Conservation (phyloP, 2,329 filamentous ascomycete species). For the Xylariaceae sp. region DNA sequence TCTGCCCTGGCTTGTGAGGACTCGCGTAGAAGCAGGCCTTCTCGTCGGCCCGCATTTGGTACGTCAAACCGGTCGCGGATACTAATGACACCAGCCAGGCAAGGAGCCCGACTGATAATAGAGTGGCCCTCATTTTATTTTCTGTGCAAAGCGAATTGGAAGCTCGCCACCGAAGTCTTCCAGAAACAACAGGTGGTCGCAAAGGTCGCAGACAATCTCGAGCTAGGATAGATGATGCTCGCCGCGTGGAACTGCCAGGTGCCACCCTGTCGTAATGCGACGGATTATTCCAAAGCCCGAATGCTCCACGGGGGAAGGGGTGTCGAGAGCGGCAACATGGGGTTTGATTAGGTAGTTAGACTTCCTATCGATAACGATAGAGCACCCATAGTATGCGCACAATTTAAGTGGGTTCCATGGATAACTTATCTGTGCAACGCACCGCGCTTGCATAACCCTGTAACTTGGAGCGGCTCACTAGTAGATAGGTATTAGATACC, state of each 20-base stretch:
- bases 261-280: conserved; percentile 18
- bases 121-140: conserved; percentile 60
- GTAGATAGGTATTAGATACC: no score
- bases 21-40: conserved; percentile 91
- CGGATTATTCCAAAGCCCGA: conserved; percentile 7
- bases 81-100: conserved; percentile 67
- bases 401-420: no score
- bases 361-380: no score
- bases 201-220: neutral
- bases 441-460: no score
- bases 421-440: no score
- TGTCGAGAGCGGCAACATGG: neutral
- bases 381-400: no score
- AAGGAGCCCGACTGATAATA: conserved; percentile 63
- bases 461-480: no score
- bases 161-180: conserved; percentile 19
- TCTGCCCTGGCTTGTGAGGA: conserved; percentile 72
- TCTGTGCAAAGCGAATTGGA: conserved; percentile 24
- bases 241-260: neutral
- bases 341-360: neutral
- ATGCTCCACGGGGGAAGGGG: neutral
- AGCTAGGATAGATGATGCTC: neutral
- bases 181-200: conserved; percentile 27
- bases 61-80: conserved; percentile 87
- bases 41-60: conserved; percentile 85